Base-by-base conservation (phyloP, 306 rosid species). In the Vicia faba region DNA sequence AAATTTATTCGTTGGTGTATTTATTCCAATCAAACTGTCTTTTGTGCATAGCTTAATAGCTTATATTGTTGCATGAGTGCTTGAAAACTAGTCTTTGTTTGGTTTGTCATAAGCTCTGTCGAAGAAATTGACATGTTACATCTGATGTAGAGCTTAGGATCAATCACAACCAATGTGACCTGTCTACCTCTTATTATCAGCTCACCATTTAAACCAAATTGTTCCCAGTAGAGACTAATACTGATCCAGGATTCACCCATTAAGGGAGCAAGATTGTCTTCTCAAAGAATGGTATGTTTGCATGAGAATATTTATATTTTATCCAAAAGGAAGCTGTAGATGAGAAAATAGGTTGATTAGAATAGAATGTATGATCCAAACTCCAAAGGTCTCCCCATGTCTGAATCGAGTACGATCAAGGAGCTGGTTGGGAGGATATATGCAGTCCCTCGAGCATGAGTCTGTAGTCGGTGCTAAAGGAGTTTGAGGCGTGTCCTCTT, bases 1-100 rank as follows among this genome's bases (percentile, higher is more conserved):
- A 20, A 65, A 64, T 28, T 18, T 73, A 56, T 64, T 29, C 8
- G 38, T 65, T 45, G 20, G 57, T 57, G 45, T 74, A 74, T 55
- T 56, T 44, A 33, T 44, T 72, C 55, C 25, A 4, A 40, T 43
- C 39, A 43, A 64, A 71, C 78, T 16, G 56, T 33, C 49, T 64
- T 43, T 66, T 38, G 31, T 26, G 28, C 8, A 5, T 75, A 48
- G 12, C 61, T 74, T 5, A 46, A 5, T 75, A 48, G 12, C 61
- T 74, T 5, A 46, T 49, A 11, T 57, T 46, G 44, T 57, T 53
- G 61, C 57, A 35, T 13, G 26, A 18, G 10, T 29, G 15, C 35
- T 10, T 14, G 26, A 26, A 61, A 9, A 28, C 36, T 33, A 59
- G 45, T 59, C 25, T 35, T 33, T 15, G 64, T 16, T 59, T 33